A percentile compares a stretch with the other conserved stretches of the same genome.
phyloP scores from a whole-genome alignment of 495 filamentous ascomycete species.

The Aspergillus funiculosus region DNA sequence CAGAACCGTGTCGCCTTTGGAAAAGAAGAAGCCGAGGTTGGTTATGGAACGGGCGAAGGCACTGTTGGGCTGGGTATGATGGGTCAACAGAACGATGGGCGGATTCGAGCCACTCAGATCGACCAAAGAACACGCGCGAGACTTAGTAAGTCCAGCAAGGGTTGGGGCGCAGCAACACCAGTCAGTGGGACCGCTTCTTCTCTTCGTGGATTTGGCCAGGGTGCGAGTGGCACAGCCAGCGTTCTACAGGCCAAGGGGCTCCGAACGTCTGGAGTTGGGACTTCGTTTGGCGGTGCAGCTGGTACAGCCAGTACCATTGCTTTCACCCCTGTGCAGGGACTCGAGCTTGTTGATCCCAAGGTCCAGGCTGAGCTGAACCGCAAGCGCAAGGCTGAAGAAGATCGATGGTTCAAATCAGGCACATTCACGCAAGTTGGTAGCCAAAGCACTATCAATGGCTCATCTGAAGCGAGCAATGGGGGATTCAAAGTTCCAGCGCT shows the following conservation, averaged over 20 bases:
- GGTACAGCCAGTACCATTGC: constrained; percentile 85
- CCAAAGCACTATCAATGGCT: constrained; percentile 26
- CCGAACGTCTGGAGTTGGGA: constrained; percentile 68
- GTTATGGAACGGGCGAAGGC: constrained; percentile 80
- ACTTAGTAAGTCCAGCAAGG: constrained; percentile 90
- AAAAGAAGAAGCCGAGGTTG: constrained; percentile 91
- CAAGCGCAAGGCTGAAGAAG: constrained; percentile 89
- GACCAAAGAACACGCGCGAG: constrained; percentile 90
- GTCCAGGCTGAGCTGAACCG: constrained; percentile 70
- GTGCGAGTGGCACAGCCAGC: constrained; percentile 52
- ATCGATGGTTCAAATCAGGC: constrained; percentile 92
- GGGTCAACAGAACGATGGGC: constrained; percentile 77
- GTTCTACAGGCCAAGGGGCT: constrained; percentile 69
- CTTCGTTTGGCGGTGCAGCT: constrained; percentile 48
- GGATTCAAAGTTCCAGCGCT: constrained; percentile 49
- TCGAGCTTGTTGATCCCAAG: constrained; percentile 95
- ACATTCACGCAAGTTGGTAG: constrained; percentile 87
- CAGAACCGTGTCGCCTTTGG: constrained; percentile 96
- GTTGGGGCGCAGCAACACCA: constrained; percentile 78
- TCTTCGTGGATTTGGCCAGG: constrained; percentile 69
- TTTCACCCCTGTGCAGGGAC: constrained; percentile 89
- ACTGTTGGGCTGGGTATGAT: constrained; percentile 94
- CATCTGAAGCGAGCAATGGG: constrained; percentile 26
- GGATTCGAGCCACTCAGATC: constrained; percentile 80
- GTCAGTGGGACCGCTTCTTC: constrained; percentile 62